Base-by-base conservation (phyloP, 148 eudicot species). In the Chenopodium berlandieri region DNA sequence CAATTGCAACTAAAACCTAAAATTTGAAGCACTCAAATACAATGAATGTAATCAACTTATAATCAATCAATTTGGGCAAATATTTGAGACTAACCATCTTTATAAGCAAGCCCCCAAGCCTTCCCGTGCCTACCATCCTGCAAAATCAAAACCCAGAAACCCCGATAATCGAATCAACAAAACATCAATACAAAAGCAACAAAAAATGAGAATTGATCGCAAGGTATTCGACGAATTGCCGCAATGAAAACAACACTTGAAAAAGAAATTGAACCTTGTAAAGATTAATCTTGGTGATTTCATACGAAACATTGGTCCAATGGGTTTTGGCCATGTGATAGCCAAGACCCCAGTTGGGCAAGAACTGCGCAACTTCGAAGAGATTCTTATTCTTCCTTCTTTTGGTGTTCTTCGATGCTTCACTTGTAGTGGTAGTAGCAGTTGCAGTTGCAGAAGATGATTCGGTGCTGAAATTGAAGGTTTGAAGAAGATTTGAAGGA, bases 51-150 rank as follows among this genome's bases (percentile, higher is more conserved):
- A n/a, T 22, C 13, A 30, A 30, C 76, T 10, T 34, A 13, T 1
- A 63, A 72, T 0, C 13, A 52, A 25, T 0, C 1, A 6, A 60
- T 81, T 72, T 25, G 22, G 4, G 67, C 22, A 17, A 56, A 67
- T 27, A 22, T 22, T 19, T 76, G 75, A 73, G 16, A 90, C 92
- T 85, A 73, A 96, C 98, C 99, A 48, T 91, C 90, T 84, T 82
- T 89, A 76, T 87, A 87, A 78, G 93, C 98, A 78, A 91, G 82
- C 52, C 99, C 99, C 99, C 99, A 96, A 76, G 98, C 99, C 84
- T 96, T 94, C 62, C 99, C 99, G 76, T 96, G 99, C 73, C 88
- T 86, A 34, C 99, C 99, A 83, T 92, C 97, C 98, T 94, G 89
- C 87, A 87, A 89, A 87, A 78, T 31, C 30, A 32, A 80, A 79